These are phyloP conservation scores for Hypoxylon perforatum DNA, from an alignment of 495 filamentous ascomycete species.

Conservation along the genomic window DNA sequence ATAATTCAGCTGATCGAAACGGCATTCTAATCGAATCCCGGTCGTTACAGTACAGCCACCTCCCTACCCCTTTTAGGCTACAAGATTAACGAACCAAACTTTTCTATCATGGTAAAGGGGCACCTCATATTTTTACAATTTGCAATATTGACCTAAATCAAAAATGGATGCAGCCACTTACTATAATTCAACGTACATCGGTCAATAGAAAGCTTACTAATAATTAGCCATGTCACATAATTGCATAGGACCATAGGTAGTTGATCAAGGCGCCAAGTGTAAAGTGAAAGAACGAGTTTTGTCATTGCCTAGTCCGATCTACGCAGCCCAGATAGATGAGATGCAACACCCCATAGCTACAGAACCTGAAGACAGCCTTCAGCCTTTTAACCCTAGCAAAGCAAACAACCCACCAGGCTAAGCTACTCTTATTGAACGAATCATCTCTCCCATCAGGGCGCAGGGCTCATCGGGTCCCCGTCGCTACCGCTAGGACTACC, in stretches of 20 bases:
- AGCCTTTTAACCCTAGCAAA: constrained; percentile 7
- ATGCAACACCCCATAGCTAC: constrained; percentile 21
- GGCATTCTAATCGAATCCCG: constrained; percentile 14
- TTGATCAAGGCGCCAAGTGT: neutral
- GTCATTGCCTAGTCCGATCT: constrained; percentile 41
- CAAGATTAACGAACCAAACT: neutral
- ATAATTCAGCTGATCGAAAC: neutral
- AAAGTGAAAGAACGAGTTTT: constrained; percentile 27
- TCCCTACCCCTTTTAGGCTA: neutral
- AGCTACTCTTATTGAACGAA: constrained; percentile 7
- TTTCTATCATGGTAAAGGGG: neutral
- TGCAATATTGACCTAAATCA: too few relatives aligned
- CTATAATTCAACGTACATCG: too few relatives aligned
- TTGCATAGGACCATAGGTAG: neutral
- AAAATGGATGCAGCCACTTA: too few relatives aligned
- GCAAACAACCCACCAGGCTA: constrained; percentile 1
- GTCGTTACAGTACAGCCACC: neutral
- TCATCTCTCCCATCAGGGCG: constrained; percentile 22
- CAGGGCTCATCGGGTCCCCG: constrained; percentile 43
- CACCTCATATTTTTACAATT: too few relatives aligned
- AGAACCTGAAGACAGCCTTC: constrained; percentile 13
- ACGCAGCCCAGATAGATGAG: constrained; percentile 24
- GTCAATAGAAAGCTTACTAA: neutral
- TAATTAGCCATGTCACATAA: constrained; percentile 24
- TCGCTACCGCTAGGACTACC: constrained; percentile 38